Evolutionary conservation across 176 grass and related monocot genomes (phyloP), one percentile per base, ranked within the genome.

Genomic region (Eragrostis curvula): DNA sequence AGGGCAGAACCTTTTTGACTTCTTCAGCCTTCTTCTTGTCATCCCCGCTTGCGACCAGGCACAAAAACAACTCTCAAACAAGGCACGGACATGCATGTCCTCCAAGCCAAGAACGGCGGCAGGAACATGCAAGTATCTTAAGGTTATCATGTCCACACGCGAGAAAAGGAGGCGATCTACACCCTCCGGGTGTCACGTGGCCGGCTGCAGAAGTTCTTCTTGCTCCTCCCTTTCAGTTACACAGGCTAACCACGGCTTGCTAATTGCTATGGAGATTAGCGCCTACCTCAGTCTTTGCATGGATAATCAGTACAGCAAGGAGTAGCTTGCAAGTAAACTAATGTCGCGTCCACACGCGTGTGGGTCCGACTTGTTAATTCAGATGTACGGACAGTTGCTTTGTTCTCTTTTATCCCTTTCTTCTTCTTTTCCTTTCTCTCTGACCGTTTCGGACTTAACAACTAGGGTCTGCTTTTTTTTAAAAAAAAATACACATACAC

Each of bases 361-460:
- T 88, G 80, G 86, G 80, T 7, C 86, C 86, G 73, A 65, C 66
- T 57, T 83, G 47, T 57, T 83, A 64, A 87, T 39, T 11, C 21
- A 8, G 0, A 12, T 11, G 55, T 79, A 71, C 74, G 75, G 68
- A 17, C 70, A 18, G 18, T 21, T 28, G 52, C 73, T 86, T 72
- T 53, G 27, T 9, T 66, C 45, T 30, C n/a, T 23, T 2, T 20
- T 23, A 9, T 49, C 12, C 23, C 5, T 13, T 5, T 62, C n/a
- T 24, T 5, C 32, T 21, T 27, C 2, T 58, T 3, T 36, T 0
- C 5, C 14, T 67, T 25, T 67, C 58, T 3, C 58, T 3, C 32
- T 36, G 4, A 2, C 32, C 32, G 32, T 36, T 36, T 36, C 32
- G 32, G 4, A 36, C 32, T 36, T 36, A 36, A 36, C 32, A 36